These are phyloP conservation scores for Tuber magnatum DNA, from an alignment of 495 filamentous ascomycete genomes.

Conservation along the genomic window DNA sequence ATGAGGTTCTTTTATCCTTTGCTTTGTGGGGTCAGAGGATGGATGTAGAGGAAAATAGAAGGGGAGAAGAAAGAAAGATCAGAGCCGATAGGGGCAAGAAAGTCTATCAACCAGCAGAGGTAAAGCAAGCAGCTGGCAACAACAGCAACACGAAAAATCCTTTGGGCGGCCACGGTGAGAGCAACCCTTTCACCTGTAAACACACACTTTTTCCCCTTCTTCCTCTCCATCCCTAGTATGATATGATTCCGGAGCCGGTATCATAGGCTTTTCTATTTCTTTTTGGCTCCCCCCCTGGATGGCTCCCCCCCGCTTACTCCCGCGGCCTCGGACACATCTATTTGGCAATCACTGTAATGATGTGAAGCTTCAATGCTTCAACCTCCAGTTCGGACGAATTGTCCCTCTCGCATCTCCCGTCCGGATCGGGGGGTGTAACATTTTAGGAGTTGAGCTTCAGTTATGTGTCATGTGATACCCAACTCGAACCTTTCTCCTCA, in stretches of 20 bases:
- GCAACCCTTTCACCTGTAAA: neutral
- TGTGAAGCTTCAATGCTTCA: neutral
- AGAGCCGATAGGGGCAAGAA: neutral
- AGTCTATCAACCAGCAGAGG: neutral
- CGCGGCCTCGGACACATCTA: neutral
- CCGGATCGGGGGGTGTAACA: neutral
- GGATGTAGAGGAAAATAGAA: neutral
- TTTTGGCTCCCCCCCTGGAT: neutral
- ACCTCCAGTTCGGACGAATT: neutral
- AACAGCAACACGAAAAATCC: neutral
- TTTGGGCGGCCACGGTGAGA: neutral
- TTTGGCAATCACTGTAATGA: neutral
- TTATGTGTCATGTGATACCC: neutral
- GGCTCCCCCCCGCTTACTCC: neutral
- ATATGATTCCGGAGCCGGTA: too few relatives aligned
- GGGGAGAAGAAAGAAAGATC: slow-evolving; percentile 2
- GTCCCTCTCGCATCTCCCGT: neutral
- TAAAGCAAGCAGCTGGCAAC: neutral
- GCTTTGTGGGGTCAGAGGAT: neutral
- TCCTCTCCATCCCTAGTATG: neutral
- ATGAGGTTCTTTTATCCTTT: neutral
- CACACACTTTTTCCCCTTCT: neutral
- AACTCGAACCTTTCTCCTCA: neutral
- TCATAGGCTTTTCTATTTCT: neutral
- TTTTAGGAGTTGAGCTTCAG: neutral